Conservation (phyloP, 345 rosid genomes). For the Heritiera fomes region DNA sequence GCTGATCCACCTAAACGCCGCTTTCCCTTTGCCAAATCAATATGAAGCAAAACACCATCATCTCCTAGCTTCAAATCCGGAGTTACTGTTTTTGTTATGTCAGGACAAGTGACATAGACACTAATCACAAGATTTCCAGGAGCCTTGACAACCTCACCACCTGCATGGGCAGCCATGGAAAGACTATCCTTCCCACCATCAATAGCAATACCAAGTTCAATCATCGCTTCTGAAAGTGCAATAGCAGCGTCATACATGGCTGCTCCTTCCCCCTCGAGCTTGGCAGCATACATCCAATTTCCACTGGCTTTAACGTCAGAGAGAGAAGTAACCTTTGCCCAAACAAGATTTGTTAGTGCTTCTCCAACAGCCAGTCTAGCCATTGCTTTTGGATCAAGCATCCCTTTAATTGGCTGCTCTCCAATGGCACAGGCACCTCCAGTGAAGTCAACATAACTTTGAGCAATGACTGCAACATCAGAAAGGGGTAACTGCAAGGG, state of each 20-base stretch:
- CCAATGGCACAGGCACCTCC: constrained; percentile 96
- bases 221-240: constrained; percentile 87
- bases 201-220: constrained; percentile 91
- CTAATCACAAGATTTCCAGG: constrained; percentile 97
- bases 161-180: constrained; percentile 90
- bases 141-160: constrained; percentile 85
- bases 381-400: constrained; percentile 87
- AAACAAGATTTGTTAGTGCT: constrained; percentile 87
- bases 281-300: constrained; percentile 99
- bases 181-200: constrained; percentile 98
- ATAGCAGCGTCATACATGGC: constrained; percentile 93
- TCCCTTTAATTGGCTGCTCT: constrained; percentile 88
- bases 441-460: constrained; percentile 67
- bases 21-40: constrained; percentile 88
- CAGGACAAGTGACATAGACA: constrained; percentile 80
- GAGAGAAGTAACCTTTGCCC: constrained; percentile 89
- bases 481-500: constrained; percentile 89
- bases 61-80: constrained; percentile 82
- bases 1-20: constrained; percentile 92
- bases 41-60: constrained; percentile 71
- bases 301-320: constrained; percentile 95
- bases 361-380: constrained; percentile 95
- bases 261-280: constrained; percentile 95
- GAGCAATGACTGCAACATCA: constrained; percentile 96
- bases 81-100: constrained; percentile 87